Conservation (phyloP, 2,329 filamentous ascomycete genomes). For the Trichoderma sp. region DNA sequence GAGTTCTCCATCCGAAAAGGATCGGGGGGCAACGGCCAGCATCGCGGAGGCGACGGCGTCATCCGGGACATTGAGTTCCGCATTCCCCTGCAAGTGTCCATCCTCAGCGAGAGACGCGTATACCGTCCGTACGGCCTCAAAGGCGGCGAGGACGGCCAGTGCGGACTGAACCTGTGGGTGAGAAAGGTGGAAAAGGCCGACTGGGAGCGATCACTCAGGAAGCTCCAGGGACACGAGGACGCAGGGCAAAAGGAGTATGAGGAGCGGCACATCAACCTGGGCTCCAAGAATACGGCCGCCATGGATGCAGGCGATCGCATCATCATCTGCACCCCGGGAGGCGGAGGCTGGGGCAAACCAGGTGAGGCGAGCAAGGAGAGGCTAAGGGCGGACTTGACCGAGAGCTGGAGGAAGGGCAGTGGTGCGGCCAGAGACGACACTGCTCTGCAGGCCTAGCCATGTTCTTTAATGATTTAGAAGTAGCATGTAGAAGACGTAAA, state of each 20-base stretch:
- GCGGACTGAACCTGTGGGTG: constrained; percentile 87
- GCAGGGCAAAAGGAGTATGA: constrained; percentile 51
- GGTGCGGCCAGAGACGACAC: constrained; percentile 59
- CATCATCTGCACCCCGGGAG: constrained; percentile 76
- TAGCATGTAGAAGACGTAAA: neutral
- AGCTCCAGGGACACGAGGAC: constrained; percentile 41
- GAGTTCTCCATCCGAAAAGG: constrained; percentile 68
- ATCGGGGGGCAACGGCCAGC: constrained; percentile 66
- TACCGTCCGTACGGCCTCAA: constrained; percentile 69
- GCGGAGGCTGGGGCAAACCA: constrained; percentile 71
- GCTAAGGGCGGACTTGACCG: constrained; percentile 56
- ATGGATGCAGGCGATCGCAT: constrained; percentile 79
- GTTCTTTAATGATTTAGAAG: too few relatives aligned
- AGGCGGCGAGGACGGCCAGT: constrained; percentile 76
- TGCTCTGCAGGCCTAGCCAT: constrained; percentile 57
- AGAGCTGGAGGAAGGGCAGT: constrained; percentile 59
- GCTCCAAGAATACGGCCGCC: constrained; percentile 76
- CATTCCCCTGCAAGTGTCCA: constrained; percentile 74
- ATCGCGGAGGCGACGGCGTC: constrained; percentile 72
- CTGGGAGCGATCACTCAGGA: constrained; percentile 49
- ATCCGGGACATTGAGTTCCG: constrained; percentile 78
- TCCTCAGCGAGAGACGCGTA: constrained; percentile 76
- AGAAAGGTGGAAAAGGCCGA: constrained; percentile 65
- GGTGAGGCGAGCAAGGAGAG: constrained; percentile 59
- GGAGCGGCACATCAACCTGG: constrained; percentile 69